Conservation (phyloP, 169 alveolate genomes). For the Amoebophrya sp. region DNA sequence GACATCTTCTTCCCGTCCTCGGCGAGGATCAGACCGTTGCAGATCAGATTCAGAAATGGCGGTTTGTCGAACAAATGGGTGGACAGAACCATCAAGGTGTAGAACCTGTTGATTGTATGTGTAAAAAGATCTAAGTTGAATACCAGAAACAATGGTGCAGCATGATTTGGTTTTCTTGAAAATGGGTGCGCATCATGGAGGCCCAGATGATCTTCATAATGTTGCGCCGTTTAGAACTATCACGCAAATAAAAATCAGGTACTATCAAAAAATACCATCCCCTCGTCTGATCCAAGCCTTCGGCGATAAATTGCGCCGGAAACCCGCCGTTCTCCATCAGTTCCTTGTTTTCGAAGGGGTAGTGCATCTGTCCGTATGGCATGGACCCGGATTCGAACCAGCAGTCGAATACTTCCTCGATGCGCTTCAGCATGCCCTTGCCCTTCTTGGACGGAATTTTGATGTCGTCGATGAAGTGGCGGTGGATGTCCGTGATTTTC, state of each 20-base stretch:
- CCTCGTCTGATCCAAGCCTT: conserved; percentile 92
- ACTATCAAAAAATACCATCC: conserved; percentile 35
- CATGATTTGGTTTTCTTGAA: not conserved
- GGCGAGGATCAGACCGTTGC: conserved; percentile 68
- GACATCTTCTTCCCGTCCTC: conserved; percentile 97
- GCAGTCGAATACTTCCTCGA: conserved; percentile 87
- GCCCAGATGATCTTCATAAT: not conserved
- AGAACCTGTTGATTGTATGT: conserved; percentile 98
- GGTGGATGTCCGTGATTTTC: conserved; percentile 88
- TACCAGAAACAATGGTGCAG: conserved; percentile 79
- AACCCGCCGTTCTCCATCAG: conserved; percentile 57
- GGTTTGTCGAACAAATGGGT: conserved; percentile 81
- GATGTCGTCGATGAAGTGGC: conserved; percentile 93
- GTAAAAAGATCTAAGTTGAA: too few relatives aligned
- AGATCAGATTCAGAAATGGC: conserved; percentile 90
- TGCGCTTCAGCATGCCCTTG: conserved; percentile 73
- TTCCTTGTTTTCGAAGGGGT: conserved; percentile 90
- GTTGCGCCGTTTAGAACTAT: not conserved
- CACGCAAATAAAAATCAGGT: not conserved
- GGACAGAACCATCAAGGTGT: conserved; percentile 84
- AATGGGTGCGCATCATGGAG: not conserved
- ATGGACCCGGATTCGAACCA: conserved; percentile 99
- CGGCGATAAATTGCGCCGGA: conserved; percentile 99
- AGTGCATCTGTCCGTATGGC: conserved; percentile 96
- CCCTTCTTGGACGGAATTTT: conserved; percentile 94